phyloP scores from a whole-genome alignment of 257 asterid genomes.

The Fraxinus pennsylvanica region DNA sequence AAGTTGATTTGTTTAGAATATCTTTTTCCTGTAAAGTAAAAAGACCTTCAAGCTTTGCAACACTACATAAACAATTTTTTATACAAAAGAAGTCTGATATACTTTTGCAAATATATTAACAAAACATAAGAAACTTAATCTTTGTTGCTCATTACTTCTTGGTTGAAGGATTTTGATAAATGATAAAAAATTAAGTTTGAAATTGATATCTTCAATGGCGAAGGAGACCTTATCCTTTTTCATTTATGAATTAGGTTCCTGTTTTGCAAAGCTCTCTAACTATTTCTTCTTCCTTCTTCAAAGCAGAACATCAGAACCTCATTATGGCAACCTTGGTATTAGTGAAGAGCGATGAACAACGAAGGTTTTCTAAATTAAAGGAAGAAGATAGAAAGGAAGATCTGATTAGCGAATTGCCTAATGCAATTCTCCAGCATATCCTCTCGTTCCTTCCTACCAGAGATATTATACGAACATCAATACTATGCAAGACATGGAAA shows the following conservation, averaged over 20 bases:
- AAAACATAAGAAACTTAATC: neutral
- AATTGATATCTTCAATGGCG: neutral
- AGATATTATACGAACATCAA: neutral
- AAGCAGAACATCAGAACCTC: neutral
- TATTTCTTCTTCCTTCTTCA: neutral
- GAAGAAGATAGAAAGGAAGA: neutral
- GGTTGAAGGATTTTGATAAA: neutral
- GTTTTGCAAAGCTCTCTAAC: neutral
- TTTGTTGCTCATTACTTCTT: neutral
- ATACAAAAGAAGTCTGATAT: too few species aligned
- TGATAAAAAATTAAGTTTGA: neutral
- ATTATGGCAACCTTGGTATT: neutral
- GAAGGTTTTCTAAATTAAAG: neutral
- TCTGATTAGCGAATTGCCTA: neutral
- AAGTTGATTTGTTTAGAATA: too few species aligned
- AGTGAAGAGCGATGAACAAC: neutral
- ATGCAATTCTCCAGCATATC: neutral
- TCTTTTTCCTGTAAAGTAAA: too few species aligned
- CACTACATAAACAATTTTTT: too few species aligned
- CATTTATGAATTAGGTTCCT: neutral
- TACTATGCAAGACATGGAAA: neutral
- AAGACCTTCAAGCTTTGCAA: too few species aligned
- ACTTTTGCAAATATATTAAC: too few species aligned
- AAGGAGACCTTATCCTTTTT: neutral
- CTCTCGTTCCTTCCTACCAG: constrained; percentile 5